Conservation (phyloP, 768 basidiomycete genomes). For the Bullera alba region DNA sequence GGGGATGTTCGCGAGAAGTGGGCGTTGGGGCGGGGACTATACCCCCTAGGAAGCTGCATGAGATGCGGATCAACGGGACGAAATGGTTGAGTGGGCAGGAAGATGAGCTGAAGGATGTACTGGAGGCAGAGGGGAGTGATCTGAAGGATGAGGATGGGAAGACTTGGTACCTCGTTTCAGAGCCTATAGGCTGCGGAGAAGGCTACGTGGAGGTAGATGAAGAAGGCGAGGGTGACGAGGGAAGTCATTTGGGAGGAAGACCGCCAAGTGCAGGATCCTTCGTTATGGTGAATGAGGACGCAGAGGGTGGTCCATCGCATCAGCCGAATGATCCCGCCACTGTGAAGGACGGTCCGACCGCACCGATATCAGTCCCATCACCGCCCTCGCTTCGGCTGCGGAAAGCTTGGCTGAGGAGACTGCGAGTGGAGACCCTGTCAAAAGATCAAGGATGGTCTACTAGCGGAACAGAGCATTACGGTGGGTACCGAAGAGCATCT, state of each 20-base stretch:
- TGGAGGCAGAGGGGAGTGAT: conserved; percentile 2
- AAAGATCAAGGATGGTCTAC: conserved; percentile 39
- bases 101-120: conserved; percentile 9
- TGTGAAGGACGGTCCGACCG: no score
- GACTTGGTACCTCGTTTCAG: conserved; percentile 25
- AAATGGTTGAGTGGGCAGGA: conserved; percentile 13
- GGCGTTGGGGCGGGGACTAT: conserved; percentile 11
- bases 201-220: background rate
- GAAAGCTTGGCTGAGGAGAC: conserved; percentile 15
- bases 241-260: background rate
- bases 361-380: no score
- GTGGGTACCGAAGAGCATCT: conserved; percentile 7
- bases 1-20: conserved; percentile 5
- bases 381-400: background rate
- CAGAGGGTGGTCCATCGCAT: no score
- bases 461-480: conserved; percentile 10
- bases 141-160: conserved; percentile 15
- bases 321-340: no score
- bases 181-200: conserved; percentile 22
- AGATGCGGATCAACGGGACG: background rate
- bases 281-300: no score
- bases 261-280: background rate
- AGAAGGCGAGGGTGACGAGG: background rate
- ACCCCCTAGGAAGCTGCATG: background rate
- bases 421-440: conserved; percentile 28